phyloP scores from a whole-genome alignment of 176 grass and related monocot species.

The Ananas comosus region DNA sequence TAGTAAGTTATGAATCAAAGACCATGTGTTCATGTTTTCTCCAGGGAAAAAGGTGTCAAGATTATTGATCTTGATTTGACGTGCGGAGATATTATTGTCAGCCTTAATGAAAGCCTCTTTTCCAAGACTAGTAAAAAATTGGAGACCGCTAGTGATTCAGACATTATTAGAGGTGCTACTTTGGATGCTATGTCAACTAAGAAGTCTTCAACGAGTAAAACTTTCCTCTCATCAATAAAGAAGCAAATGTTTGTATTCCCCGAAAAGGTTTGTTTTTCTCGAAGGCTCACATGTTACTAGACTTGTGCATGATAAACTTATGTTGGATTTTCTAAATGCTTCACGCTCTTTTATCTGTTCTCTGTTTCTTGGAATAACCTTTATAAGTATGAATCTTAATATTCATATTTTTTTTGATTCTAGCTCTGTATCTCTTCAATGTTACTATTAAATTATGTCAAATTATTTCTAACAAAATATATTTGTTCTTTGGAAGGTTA shows the following conservation, averaged over 20 bases:
- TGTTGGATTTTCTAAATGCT: background rate
- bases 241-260: constrained; percentile 74
- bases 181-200: constrained; percentile 27
- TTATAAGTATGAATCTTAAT: no score
- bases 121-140: constrained; percentile 34
- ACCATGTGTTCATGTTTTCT: constrained; percentile 28
- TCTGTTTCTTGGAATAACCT: background rate
- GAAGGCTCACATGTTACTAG: background rate
- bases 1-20: constrained; percentile 17
- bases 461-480: constrained; percentile 51
- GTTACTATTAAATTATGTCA: background rate
- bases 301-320: constrained; percentile 3
- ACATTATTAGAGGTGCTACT: constrained; percentile 23
- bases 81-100: constrained; percentile 66
- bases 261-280: constrained; percentile 73
- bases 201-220: constrained; percentile 50
- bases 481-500: constrained; percentile 99
- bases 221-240: constrained; percentile 51
- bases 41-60: constrained; percentile 89
- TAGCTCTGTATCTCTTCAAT: background rate
- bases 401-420: no score
- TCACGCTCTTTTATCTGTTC: background rate
- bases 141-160: constrained; percentile 22
- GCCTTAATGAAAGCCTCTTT: constrained; percentile 66
- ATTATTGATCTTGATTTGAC: constrained; percentile 69